Evolutionary conservation across 2,329 filamentous ascomycete genomes (phyloP).

Genomic region (Penicillium verrucosum): DNA sequence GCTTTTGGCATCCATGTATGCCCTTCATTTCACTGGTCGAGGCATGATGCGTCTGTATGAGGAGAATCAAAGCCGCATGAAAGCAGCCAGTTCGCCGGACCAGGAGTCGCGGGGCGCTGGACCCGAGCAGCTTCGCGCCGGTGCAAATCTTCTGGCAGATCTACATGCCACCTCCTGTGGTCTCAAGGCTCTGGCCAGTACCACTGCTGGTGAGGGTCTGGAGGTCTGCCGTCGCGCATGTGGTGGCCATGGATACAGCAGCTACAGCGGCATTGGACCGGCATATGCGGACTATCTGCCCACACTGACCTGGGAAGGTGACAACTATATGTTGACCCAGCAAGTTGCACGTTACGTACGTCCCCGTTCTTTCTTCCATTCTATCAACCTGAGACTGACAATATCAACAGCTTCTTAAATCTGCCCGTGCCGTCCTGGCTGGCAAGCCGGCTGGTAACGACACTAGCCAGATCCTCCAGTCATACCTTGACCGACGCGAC

Average conservation of each 20-base stretch:
- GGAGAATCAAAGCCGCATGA: constrained; percentile 68
- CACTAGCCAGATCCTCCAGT: constrained; percentile 63
- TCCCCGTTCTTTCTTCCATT: constrained; percentile 4
- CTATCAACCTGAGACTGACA: constrained; percentile 1
- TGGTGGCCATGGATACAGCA: constrained; percentile 73
- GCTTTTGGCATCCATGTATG: constrained; percentile 69
- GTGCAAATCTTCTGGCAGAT: constrained; percentile 67
- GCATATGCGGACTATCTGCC: constrained; percentile 76
- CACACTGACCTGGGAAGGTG: constrained; percentile 69
- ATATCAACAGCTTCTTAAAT: constrained; percentile 60
- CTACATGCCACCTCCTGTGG: constrained; percentile 74
- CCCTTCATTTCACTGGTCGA: constrained; percentile 74
- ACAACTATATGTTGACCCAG: constrained; percentile 80
- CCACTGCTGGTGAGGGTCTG: constrained; percentile 69
- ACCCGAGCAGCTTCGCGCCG: constrained; percentile 64
- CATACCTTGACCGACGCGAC: constrained; percentile 63
- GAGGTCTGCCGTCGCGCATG: constrained; percentile 72
- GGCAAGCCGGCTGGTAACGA: constrained; percentile 65
- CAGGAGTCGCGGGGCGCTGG: constrained; percentile 56
- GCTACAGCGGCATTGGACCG: constrained; percentile 70
- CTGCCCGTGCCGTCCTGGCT: constrained; percentile 66
- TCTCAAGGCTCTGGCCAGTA: constrained; percentile 69
- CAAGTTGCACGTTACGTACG: constrained; percentile 69
- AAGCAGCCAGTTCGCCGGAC: constrained; percentile 44
- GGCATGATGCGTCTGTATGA: constrained; percentile 72